These are phyloP conservation scores for Phytophthora uliginosa DNA, from an alignment of 352 stramenopile species.

Conservation along the genomic window DNA sequence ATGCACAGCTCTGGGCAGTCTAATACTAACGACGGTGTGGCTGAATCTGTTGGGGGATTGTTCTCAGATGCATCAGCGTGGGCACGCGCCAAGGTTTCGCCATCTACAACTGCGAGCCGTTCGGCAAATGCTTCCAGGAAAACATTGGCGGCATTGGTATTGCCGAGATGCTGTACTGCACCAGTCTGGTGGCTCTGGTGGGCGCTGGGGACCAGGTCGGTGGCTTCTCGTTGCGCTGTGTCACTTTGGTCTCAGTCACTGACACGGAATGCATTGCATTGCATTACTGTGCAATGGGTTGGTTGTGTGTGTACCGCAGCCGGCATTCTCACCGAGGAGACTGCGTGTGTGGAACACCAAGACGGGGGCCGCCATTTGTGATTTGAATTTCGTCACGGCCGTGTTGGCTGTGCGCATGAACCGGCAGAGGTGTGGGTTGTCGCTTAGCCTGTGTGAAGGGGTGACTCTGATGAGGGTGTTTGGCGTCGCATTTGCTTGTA, in stretches of 20 bases:
- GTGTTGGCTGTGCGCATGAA: constrained; percentile 94
- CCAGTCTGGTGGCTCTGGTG: constrained; percentile 93
- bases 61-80: constrained; percentile 90
- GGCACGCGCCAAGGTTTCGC: constrained; percentile 88
- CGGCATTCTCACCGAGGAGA: constrained; percentile 91
- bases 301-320: constrained; percentile 40
- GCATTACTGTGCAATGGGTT: background rate
- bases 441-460: background rate
- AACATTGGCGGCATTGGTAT: constrained; percentile 91
- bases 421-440: constrained; percentile 69
- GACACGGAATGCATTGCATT: background rate
- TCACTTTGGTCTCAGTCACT: background rate
- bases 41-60: background rate
- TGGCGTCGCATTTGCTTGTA: background rate
- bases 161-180: constrained; percentile 95
- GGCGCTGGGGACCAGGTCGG: constrained; percentile 90
- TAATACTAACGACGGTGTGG: background rate
- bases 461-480: constrained; percentile 1
- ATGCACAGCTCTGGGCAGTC: background rate
- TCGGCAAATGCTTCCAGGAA: constrained; percentile 91
- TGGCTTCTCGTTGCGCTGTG: background rate
- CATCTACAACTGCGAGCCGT: constrained; percentile 95
- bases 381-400: constrained; percentile 93
- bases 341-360: constrained; percentile 95
- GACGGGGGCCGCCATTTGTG: constrained; percentile 90